These are phyloP conservation scores for Tetraselmis striata DNA, from an alignment of 139 green algal genomes.

Conservation along the genomic window DNA sequence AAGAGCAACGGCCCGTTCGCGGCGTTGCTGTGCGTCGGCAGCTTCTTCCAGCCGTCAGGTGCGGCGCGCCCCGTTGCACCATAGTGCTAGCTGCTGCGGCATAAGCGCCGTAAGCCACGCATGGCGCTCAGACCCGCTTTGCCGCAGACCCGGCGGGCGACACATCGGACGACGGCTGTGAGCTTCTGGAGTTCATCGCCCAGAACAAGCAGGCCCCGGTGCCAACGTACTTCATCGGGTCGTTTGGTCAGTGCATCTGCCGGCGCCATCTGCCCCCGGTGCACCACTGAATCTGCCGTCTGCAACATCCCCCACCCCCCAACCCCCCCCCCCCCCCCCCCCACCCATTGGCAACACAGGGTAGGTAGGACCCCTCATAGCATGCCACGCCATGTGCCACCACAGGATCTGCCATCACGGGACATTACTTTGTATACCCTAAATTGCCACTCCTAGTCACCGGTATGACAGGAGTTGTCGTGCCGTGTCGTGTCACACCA, in stretches of 20 bases:
- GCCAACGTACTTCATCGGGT: slow-evolving; percentile 68
- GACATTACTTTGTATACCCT: too few species aligned
- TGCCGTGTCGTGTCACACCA: too few species aligned
- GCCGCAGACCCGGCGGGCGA: slow-evolving; percentile 30
- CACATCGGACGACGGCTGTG: slow-evolving; percentile 12
- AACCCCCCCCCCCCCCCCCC: too few species aligned
- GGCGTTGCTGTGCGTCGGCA: slow-evolving; percentile 48
- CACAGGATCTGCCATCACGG: too few species aligned
- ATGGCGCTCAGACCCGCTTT: background rate
- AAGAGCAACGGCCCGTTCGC: slow-evolving; percentile 55
- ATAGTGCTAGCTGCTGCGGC: background rate
- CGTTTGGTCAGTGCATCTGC: slow-evolving; percentile 33
- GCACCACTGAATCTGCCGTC: too few species aligned
- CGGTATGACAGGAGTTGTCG: too few species aligned
- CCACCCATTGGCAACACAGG: too few species aligned
- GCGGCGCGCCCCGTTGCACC: too few species aligned
- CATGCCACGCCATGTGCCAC: too few species aligned
- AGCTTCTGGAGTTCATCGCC: slow-evolving; percentile 42
- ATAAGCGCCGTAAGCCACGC: background rate
- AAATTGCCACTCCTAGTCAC: too few species aligned
- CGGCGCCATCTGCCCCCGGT: slow-evolving; percentile 3
- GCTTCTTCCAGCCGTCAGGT: slow-evolving; percentile 47
- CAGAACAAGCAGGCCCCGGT: slow-evolving; percentile 43
- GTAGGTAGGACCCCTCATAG: too few species aligned
- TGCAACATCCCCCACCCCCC: too few species aligned